A percentile compares a stretch with the other conserved stretches of the same genome.
These are phyloP conservation scores for Kuraishia capsulata DNA, from an alignment of 805 yeast genomes.

Conservation along the genomic window DNA sequence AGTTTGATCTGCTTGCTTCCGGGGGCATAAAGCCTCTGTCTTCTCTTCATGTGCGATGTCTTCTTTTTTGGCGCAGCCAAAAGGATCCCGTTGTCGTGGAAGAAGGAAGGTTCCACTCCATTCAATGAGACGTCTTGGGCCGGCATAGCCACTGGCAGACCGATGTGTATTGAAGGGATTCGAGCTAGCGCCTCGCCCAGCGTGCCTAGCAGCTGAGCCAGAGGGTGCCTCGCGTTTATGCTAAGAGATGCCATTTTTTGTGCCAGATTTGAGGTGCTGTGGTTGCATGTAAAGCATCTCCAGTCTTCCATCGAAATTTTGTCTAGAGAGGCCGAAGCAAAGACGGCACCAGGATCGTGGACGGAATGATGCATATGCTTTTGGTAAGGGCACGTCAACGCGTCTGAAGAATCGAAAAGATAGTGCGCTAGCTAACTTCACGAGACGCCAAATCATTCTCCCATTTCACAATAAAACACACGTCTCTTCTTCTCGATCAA, in stretches of 20 bases:
- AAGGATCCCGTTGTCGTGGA: constrained; percentile 62
- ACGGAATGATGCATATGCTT: too few relatives aligned
- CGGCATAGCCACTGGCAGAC: constrained; percentile 22
- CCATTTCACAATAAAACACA: too few relatives aligned
- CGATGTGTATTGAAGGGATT: constrained; percentile 10
- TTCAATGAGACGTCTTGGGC: constrained; percentile 27
- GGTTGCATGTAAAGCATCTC: too few relatives aligned
- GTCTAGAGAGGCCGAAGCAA: too few relatives aligned
- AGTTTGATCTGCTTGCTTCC: constrained; percentile 75
- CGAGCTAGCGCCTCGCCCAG: constrained; percentile 2
- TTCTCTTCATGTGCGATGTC: constrained; percentile 75
- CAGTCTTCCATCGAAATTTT: too few relatives aligned
- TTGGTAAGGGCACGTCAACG: too few relatives aligned
- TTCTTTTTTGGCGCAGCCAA: constrained; percentile 94
- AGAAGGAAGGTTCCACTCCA: constrained; percentile 28
- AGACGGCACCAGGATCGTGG: too few relatives aligned
- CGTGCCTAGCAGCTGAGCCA: constrained; percentile 1
- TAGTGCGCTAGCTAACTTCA: too few relatives aligned
- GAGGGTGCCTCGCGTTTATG: background rate
- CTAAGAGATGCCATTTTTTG: background rate
- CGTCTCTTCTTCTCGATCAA: too few relatives aligned
- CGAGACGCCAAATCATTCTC: too few relatives aligned
- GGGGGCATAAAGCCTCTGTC: constrained; percentile 76
- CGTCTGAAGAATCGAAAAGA: too few relatives aligned
- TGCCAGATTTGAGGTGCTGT: too few relatives aligned